A percentile compares a stretch with the other conserved stretches of the same genome.
These are phyloP conservation scores for Candida pseudoglaebosa DNA, from an alignment of 805 yeast genomes.

Conservation along the genomic window DNA sequence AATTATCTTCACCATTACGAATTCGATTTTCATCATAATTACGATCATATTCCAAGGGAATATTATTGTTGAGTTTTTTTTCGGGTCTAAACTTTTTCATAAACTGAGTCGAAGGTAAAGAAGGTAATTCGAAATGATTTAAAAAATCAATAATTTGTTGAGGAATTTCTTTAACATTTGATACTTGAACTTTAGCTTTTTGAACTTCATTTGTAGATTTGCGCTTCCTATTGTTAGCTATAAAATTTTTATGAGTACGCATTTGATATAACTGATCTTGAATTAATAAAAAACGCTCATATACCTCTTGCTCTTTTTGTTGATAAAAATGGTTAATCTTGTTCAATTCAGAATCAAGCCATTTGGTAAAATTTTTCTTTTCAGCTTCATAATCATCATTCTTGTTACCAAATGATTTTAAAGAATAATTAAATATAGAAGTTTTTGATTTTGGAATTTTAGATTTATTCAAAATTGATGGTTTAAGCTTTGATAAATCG, in stretches of 20 bases:
- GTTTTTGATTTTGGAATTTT: slow-evolving; percentile 8
- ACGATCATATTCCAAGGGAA: slow-evolving; percentile 20
- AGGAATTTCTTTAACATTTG: slow-evolving; percentile 12
- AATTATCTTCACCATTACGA: slow-evolving; percentile 27
- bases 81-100: slow-evolving; percentile 15
- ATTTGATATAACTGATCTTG: slow-evolving; percentile 68
- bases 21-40: slow-evolving; percentile 36
- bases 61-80: slow-evolving; percentile 8
- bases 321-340: slow-evolving; percentile 62
- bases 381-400: slow-evolving; percentile 29
- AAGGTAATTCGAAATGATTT: slow-evolving; percentile 35
- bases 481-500: neutral
- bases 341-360: slow-evolving; percentile 61
- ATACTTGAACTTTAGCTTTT: slow-evolving; percentile 1
- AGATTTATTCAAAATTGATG: neutral
- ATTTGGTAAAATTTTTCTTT: slow-evolving; percentile 48
- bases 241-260: slow-evolving; percentile 44
- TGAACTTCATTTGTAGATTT: slow-evolving; percentile 1
- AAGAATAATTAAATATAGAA: slow-evolving; percentile 21
- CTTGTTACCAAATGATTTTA: slow-evolving; percentile 15
- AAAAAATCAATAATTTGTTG: slow-evolving; percentile 9
- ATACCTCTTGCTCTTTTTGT: slow-evolving; percentile 56
- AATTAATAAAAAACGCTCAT: slow-evolving; percentile 54
- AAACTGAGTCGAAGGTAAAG: slow-evolving; percentile 36
- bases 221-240: slow-evolving; percentile 4